A percentile compares a stretch with the other conserved stretches of the same genome.
Evolutionary conservation across 2,329 filamentous ascomycete genomes (phyloP).

Genomic region (Alternaria alternata): DNA sequence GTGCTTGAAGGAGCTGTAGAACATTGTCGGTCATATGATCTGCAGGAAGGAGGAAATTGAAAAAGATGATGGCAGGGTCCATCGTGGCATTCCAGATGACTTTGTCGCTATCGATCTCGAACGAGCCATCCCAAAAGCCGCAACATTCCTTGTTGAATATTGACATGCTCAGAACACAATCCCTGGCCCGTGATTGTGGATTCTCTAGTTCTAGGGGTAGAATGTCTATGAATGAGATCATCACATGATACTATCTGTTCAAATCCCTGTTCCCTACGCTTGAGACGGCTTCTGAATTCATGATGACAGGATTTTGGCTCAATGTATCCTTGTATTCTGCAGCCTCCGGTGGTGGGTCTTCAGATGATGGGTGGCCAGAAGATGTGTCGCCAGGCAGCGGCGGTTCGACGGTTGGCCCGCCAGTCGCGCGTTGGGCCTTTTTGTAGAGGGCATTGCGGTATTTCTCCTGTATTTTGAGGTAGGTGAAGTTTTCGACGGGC

Average conservation of each 20-base stretch:
- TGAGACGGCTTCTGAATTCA: not conserved
- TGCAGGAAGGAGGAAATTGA: not conserved
- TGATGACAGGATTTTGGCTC: not conserved
- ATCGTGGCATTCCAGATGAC: not conserved
- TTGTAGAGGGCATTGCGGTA: constrained; percentile 23
- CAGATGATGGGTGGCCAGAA: not conserved
- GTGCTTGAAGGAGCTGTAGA: not conserved
- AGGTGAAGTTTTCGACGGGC: constrained; percentile 11
- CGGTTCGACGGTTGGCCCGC: not conserved
- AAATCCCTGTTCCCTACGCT: not conserved
- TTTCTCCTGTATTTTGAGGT: constrained; percentile 23
- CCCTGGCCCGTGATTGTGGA: not conserved
- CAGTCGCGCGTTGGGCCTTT: not conserved
- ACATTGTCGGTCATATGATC: constrained; percentile 1
- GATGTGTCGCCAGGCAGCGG: not conserved
- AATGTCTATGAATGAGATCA: not conserved
- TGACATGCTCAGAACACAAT: not conserved
- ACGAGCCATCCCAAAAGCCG: not conserved
- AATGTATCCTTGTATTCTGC: not conserved
- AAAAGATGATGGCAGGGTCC: constrained; percentile 1
- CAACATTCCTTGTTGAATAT: not conserved
- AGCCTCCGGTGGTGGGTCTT: not conserved
- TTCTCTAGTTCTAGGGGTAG: not conserved
- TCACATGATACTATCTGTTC: not conserved
- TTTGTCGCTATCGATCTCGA: not conserved